Percentiles rank a stretch among this genome's conserved stretches.
phyloP scores from a whole-genome alignment of 1,139 yeast species.

The Pichia sp. region DNA sequence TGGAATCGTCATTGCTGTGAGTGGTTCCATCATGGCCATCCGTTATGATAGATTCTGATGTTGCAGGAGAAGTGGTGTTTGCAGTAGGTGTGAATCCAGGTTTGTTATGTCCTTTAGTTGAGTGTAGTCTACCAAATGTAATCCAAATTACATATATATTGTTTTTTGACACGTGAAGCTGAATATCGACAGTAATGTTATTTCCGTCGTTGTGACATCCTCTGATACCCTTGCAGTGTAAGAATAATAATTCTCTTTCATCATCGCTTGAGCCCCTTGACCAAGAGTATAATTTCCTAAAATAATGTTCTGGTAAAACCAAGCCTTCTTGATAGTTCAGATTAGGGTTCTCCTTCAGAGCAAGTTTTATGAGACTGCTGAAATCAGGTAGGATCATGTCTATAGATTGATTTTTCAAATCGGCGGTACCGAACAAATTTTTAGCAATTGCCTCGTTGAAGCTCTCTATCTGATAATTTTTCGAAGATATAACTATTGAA shows the following conservation, averaged over 20 bases:
- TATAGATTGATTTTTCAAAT: slow-evolving; percentile 49
- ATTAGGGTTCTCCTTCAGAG: slow-evolving; percentile 43
- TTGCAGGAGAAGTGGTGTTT: slow-evolving; percentile 1
- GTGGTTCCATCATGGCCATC: neutral
- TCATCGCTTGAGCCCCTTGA: slow-evolving; percentile 22
- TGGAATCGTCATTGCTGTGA: slow-evolving; percentile 15
- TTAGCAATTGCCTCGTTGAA: slow-evolving; percentile 78
- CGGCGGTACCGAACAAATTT: slow-evolving; percentile 69
- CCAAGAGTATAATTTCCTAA: slow-evolving; percentile 52
- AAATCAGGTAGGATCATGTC: slow-evolving; percentile 66
- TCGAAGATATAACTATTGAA: slow-evolving; percentile 62
- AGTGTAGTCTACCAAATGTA: slow-evolving; percentile 62
- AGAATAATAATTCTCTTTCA: slow-evolving; percentile 44
- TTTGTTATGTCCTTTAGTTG: slow-evolving; percentile 9
- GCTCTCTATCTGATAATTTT: slow-evolving; percentile 47
- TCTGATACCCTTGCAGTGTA: slow-evolving; percentile 60
- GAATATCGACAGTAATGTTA: slow-evolving; percentile 65
- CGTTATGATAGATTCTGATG: too few species aligned
- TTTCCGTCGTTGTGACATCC: slow-evolving; percentile 73
- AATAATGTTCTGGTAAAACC: slow-evolving; percentile 87
- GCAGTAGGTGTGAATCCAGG: neutral
- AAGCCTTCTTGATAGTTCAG: slow-evolving; percentile 42
- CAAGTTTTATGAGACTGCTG: slow-evolving; percentile 46
- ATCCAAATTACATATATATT: slow-evolving; percentile 74
- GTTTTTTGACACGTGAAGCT: slow-evolving; percentile 63